These are phyloP conservation scores for Panus rudis DNA, from an alignment of 768 basidiomycete species.

Conservation along the genomic window DNA sequence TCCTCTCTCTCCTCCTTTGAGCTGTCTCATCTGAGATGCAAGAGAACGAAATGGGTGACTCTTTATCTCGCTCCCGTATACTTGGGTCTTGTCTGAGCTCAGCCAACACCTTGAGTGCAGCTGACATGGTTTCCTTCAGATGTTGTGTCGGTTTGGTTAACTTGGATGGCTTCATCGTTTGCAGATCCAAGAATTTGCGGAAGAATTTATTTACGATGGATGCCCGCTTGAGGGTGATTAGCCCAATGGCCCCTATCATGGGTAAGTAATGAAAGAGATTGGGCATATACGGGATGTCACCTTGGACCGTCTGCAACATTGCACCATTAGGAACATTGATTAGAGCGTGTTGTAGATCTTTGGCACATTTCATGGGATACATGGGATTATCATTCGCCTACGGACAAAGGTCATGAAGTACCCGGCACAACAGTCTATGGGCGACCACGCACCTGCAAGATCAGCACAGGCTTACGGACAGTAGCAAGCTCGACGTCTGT, in stretches of 20 bases:
- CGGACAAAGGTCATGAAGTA: too few relatives aligned
- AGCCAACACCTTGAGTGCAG: constrained; percentile 47
- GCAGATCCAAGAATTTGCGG: constrained; percentile 51
- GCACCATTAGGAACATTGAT: constrained; percentile 43
- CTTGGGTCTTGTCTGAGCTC: constrained; percentile 40
- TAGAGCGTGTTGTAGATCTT: constrained; percentile 43
- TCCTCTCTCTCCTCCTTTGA: constrained; percentile 42
- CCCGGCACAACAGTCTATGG: too few relatives aligned
- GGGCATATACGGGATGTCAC: constrained; percentile 25
- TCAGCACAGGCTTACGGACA: constrained; percentile 57
- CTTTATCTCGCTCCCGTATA: constrained; percentile 45
- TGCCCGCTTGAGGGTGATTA: constrained; percentile 47
- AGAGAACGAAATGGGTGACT: constrained; percentile 63
- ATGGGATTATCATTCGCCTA: constrained; percentile 57
- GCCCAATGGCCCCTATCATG: constrained; percentile 31
- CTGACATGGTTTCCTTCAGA: constrained; percentile 42
- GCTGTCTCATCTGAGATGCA: constrained; percentile 47
- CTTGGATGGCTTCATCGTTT: constrained; percentile 44
- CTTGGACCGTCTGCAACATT: constrained; percentile 53
- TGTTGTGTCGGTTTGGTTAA: constrained; percentile 30
- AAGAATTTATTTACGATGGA: constrained; percentile 61
- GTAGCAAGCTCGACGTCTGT: constrained; percentile 38
- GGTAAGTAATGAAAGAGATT: not conserved
- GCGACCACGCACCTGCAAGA: constrained; percentile 55
- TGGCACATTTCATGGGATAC: constrained; percentile 50